These are phyloP conservation scores for Phalaenopsis hybrid DNA, from an alignment of 116 monocot genomes.

Conservation along the genomic window DNA sequence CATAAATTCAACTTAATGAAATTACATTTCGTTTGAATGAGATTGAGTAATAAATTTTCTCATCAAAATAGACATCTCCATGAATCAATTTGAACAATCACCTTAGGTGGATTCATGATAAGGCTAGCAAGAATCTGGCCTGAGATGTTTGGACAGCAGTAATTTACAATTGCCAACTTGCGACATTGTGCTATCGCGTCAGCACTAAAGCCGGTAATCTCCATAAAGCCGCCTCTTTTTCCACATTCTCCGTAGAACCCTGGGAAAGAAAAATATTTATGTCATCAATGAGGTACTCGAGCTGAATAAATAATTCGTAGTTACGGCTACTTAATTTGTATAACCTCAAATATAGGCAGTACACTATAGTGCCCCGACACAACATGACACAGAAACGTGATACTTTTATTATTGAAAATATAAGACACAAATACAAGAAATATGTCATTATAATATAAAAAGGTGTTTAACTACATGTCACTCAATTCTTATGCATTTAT, in stretches of 20 bases:
- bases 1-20: neutral
- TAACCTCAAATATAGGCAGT: neutral
- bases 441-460: too few species aligned
- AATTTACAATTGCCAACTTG: slow-evolving; percentile 92
- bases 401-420: too few species aligned
- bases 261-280: slow-evolving; percentile 15
- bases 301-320: neutral
- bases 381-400: too few species aligned
- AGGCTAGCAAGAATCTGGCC: slow-evolving; percentile 94
- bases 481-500: too few species aligned
- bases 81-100: slow-evolving; percentile 8
- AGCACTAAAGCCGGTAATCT: slow-evolving; percentile 71
- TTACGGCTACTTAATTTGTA: neutral
- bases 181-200: slow-evolving; percentile 85
- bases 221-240: slow-evolving; percentile 95
- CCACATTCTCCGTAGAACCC: slow-evolving; percentile 98
- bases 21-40: neutral
- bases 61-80: neutral
- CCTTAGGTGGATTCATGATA: slow-evolving; percentile 98
- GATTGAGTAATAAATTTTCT: neutral
- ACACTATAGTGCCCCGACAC: too few species aligned
- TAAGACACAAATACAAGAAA: too few species aligned
- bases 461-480: too few species aligned
- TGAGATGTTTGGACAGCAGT: slow-evolving; percentile 72
- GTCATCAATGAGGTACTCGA: neutral